phyloP scores from a whole-genome alignment of 306 rosid genomes.

The Citrullus colocynthis region DNA sequence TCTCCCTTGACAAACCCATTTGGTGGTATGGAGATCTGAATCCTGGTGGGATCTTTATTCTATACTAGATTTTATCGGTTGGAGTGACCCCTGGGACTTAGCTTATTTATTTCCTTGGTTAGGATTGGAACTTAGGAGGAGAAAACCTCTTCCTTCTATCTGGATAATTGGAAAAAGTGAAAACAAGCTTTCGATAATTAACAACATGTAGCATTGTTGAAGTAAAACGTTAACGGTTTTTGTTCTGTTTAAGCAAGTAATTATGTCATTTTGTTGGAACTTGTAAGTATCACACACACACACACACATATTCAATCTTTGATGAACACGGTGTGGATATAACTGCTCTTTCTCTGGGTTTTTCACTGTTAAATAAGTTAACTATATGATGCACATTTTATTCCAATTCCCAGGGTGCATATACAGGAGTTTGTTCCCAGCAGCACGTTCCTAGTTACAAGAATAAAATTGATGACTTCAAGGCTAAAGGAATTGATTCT shows the following conservation, averaged over 20 bases:
- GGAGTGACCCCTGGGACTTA: background rate
- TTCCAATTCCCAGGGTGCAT: constrained; percentile 61
- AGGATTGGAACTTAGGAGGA: background rate
- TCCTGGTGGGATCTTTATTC: background rate
- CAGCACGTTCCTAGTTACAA: constrained; percentile 88
- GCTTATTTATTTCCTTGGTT: background rate
- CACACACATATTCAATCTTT: background rate
- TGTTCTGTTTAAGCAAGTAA: background rate
- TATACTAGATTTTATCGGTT: background rate
- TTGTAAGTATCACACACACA: too few species aligned
- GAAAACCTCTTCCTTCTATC: background rate
- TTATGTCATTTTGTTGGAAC: background rate
- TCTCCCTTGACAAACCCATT: background rate
- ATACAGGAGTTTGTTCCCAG: constrained; percentile 82
- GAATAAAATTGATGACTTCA: constrained; percentile 57
- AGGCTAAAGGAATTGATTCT: constrained; percentile 67
- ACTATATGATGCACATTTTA: background rate
- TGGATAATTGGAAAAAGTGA: background rate
- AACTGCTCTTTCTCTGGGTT: background rate
- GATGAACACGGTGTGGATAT: background rate
- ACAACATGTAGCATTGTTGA: background rate
- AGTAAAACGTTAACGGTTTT: background rate
- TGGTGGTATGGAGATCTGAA: background rate
- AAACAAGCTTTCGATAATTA: background rate
- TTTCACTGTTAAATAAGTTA: background rate